Evolutionary conservation across 495 filamentous ascomycete species (phyloP), one percentile per base, ranked within the genome.

Genomic region (Penicillium chermesinum): DNA sequence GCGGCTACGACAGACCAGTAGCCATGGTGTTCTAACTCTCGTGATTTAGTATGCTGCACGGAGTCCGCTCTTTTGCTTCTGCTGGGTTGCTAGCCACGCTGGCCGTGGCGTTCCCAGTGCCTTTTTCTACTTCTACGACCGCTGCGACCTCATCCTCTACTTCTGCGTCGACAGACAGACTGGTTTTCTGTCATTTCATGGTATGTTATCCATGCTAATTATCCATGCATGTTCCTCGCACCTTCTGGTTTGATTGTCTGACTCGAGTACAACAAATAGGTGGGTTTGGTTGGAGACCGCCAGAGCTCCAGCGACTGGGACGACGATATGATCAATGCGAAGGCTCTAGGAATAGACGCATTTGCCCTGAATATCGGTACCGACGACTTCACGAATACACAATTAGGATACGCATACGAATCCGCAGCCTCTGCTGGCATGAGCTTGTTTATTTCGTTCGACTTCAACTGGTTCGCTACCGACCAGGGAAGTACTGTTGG

Each of bases 391-490:
- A 81, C 73, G 3, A 71, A 80, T 34, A 53, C 64, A 4, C 77
- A 81, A 53, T 69, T 84, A 2, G 62, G 62, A 19, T 63, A 73
- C 22, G 80, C 81, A 7, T 84, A 81, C 48, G 62, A 76, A 17
- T 79, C 78, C 0, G 80, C 81, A 2, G 73, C 70, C 5, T 72
- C 64, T 12, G 81, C 81, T 52, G 69, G 63, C 33, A 78, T 80
- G 73, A 81, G 78, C 33, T 71, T 79, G 35, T 81, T 83, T 48
- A 61, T 83, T 17, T 82, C 78, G 2, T 83, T 82, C 47, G 78
- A 82, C 55, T 81, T 78, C 64, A 77, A 77, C 51, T 82, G 71
- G 68, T 81, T 66, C 54, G 50, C 65, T n/a, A 63, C 54, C 3
- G 57, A 57, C 2, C 66, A 79, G 19, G 74, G 74, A 3, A 51